phyloP scores from a whole-genome alignment of 2,329 filamentous ascomycete genomes.

The Paecilomyces sp. region DNA sequence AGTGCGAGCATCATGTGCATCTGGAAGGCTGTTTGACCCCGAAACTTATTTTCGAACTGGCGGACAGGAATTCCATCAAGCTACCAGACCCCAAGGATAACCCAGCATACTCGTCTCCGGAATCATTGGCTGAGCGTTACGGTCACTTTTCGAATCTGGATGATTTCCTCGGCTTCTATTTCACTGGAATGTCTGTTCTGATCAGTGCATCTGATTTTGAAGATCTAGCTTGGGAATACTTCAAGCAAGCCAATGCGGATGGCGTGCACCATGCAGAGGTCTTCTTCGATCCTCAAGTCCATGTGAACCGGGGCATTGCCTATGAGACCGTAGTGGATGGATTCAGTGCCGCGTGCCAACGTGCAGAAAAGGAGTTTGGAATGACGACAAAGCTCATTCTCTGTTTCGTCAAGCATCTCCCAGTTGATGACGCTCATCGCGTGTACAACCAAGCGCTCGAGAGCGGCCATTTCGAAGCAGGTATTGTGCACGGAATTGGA shows the following conservation, averaged over 20 bases:
- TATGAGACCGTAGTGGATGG: conserved; percentile 60
- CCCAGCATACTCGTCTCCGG: conserved; percentile 55
- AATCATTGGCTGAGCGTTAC: conserved; percentile 57
- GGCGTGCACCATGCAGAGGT: conserved; percentile 67
- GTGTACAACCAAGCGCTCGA: conserved; percentile 34
- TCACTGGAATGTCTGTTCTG: conserved; percentile 66
- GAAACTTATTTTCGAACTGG: conserved; percentile 61
- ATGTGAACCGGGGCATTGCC: conserved; percentile 55
- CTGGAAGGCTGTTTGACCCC: conserved; percentile 70
- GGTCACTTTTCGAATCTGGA: conserved; percentile 61
- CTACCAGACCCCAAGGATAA: conserved; percentile 51
- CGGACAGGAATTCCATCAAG: conserved; percentile 56
- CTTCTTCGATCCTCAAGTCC: conserved; percentile 76
- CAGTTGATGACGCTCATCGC: conserved; percentile 48
- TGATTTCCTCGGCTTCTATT: conserved; percentile 74
- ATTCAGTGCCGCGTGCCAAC: conserved; percentile 52
- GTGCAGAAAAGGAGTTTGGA: conserved; percentile 56
- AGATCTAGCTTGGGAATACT: conserved; percentile 65
- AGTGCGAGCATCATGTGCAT: conserved; percentile 77
- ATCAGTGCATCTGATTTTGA: conserved; percentile 62
- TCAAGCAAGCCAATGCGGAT: conserved; percentile 55
- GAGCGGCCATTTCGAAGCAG: conserved; percentile 36
- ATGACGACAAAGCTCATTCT: conserved; percentile 61
- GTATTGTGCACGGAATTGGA: conserved; percentile 56
- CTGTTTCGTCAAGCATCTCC: conserved; percentile 66